Conservation (phyloP, 306 rosid genomes). For the Vachellia collinsii region DNA sequence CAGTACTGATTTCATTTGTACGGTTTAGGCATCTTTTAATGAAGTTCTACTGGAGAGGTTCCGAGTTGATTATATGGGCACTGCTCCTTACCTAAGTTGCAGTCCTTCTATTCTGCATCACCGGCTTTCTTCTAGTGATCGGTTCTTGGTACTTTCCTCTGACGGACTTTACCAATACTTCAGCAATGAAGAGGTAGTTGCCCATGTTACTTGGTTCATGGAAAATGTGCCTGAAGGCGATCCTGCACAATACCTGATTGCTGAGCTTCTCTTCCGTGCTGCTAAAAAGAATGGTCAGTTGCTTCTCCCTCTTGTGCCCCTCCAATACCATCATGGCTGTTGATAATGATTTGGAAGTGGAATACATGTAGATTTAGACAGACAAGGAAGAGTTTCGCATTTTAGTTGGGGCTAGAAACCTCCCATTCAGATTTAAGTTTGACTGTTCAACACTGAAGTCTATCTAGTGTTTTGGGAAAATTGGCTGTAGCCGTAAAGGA, state of each 20-base stretch:
- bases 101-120: slow-evolving; percentile 59
- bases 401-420: neutral
- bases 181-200: slow-evolving; percentile 73
- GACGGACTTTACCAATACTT: slow-evolving; percentile 72
- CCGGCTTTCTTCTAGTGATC: slow-evolving; percentile 66
- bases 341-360: neutral
- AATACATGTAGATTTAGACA: neutral
- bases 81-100: slow-evolving; percentile 60
- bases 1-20: slow-evolving; percentile 19
- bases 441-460: neutral
- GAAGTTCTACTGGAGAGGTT: slow-evolving; percentile 59
- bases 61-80: slow-evolving; percentile 58
- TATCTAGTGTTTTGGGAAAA: neutral
- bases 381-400: neutral
- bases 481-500: neutral
- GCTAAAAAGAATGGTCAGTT: slow-evolving; percentile 70
- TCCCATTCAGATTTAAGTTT: neutral
- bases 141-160: slow-evolving; percentile 67
- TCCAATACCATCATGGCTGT: neutral
- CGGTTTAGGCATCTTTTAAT: slow-evolving; percentile 58
- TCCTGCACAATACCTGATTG: slow-evolving; percentile 76
- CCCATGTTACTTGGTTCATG: slow-evolving; percentile 70
- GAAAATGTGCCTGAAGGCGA: slow-evolving; percentile 73
- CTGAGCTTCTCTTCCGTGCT: slow-evolving; percentile 74
- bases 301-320: slow-evolving; percentile 15